Percentiles rank a stretch among this genome's conserved stretches.
These are phyloP conservation scores for Sparassis latifolia DNA, from an alignment of 1,284 basidiomycete genomes.

Conservation along the genomic window DNA sequence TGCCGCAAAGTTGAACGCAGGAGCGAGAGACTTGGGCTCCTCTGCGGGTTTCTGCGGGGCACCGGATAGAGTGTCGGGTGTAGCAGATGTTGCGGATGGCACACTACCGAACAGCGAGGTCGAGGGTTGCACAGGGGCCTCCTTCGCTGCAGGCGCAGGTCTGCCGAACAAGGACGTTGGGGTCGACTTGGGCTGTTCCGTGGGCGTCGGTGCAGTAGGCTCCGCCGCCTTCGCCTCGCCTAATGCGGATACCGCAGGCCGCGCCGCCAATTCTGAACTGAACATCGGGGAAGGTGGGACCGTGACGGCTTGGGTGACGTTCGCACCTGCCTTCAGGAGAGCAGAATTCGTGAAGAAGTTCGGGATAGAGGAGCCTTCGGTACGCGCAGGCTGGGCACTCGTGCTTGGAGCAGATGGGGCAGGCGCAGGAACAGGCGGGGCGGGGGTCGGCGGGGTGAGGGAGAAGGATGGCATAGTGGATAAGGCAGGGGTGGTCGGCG, in stretches of 20 bases:
- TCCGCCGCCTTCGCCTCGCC: no score
- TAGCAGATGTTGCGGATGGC: no score
- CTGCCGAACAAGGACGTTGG: no score
- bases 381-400: conserved; percentile 5
- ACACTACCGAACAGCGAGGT: no score
- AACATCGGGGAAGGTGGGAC: neutral
- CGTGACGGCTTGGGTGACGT: conserved; percentile 10
- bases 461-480: conserved; percentile 19
- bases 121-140: no score
- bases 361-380: conserved; percentile 29
- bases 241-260: no score
- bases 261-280: no score
- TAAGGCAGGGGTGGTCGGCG: conserved; percentile 11
- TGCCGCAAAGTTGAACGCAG: conserved; percentile 13
- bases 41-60: conserved; percentile 4
- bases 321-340: conserved; percentile 24
- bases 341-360: conserved; percentile 45
- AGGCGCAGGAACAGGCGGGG: conserved; percentile 7
- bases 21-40: neutral
- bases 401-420: neutral
- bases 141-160: no score
- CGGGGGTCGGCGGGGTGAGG: conserved; percentile 16
- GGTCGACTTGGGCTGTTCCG: no score
- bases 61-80: neutral
- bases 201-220: no score